Evolutionary conservation across 2,329 filamentous ascomycete species (phyloP), one percentile per base, ranked within the genome.

Genomic region (Alternaria alternata): DNA sequence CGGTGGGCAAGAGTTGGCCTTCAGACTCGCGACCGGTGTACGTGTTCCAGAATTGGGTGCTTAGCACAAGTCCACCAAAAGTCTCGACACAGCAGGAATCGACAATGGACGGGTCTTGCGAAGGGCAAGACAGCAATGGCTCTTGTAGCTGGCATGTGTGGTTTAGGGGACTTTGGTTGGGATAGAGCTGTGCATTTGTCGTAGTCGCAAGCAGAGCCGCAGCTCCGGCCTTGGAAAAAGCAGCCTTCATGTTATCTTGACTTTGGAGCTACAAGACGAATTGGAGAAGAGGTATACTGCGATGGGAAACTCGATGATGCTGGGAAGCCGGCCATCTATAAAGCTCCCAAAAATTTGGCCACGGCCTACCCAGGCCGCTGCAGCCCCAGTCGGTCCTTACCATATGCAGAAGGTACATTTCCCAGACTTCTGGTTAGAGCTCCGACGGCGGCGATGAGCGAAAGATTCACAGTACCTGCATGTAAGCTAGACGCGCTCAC

Each of bases 31-130:
- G 80, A 3, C 87, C 88, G 0, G 88, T 90, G 71, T 88, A 87
- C 0, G 86, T 87, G 66, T 83, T 80, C 88, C 88, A 91, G 75
- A 87, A 88, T 64, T 90, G 88, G 0, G 88, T 90, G 57, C 80
- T 80, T 3, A 90, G 79, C 67, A 90, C 70, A 5, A 90, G 80
- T 4, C 88, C 88, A 28, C 88, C 88, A 66, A 81, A 89, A 0
- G 88, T 90, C 79, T 90, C 88, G 16, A 82, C 82, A 68, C 88
- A 90, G 81, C 88, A 90, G 1, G 84, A 84, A 69, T 90, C 87
- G 34, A 86, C 84, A 39, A 68, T 57, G 12, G 66, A 69, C 1
- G 73, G 69, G 41, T 75, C 63, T 38, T 72, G 71, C 2, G 72
- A 56, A 4, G 76, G 74, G 42, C 76, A 78, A 14, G 75, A 79